Evolutionary conservation across 2,329 filamentous ascomycete genomes (phyloP), one percentile per base, ranked within the genome.

Genomic region (Alternaria sp.): DNA sequence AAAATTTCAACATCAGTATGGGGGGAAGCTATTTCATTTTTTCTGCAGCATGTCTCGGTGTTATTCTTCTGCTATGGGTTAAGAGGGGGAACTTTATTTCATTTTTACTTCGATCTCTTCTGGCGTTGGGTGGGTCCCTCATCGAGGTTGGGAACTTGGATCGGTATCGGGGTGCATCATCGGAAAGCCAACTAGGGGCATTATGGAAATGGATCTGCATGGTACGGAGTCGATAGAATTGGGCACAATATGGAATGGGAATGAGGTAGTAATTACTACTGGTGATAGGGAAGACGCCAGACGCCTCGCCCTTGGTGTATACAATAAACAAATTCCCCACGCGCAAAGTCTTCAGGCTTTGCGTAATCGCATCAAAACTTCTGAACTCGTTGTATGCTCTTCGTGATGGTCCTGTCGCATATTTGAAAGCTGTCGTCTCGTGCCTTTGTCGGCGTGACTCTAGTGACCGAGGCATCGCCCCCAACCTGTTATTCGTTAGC

Each of bases 21-120:
- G 71, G 71, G 75, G 73, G 74, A 66, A 75, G 71, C 69, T 75
- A 76, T 78, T 79, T 78, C 69, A 69, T 68, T 77, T 79, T 78
- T 78, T 70, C 64, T 21, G 53, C 49, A 57, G 55, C 62, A 33
- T 25, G 25, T 61, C 63, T 49, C 58, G 57, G 53, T 43, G 41
- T 57, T 53, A 47, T 49, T 47, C 2, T 53, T 33, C 25, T 37
- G 18, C 9, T 26, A 28, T 28, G 20, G 25, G 15, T 10, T n/a
- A 23, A 53, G 49, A 50, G 28, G 61, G 50, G 56, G 50, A 62
- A 37, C 54, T 55, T 62, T 65, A 55, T 60, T 63, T 64, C 58
- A 60, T 45, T 64, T 64, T 57, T 60, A 50, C 18, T 60, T 55
- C 33, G 58, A 46, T 58, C 30, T 50, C 23, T 58, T 63, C 67